Evolutionary conservation across 2,329 filamentous ascomycete species (phyloP), one percentile per base, ranked within the genome.

Genomic region (Graphiopsis chlorocephala): DNA sequence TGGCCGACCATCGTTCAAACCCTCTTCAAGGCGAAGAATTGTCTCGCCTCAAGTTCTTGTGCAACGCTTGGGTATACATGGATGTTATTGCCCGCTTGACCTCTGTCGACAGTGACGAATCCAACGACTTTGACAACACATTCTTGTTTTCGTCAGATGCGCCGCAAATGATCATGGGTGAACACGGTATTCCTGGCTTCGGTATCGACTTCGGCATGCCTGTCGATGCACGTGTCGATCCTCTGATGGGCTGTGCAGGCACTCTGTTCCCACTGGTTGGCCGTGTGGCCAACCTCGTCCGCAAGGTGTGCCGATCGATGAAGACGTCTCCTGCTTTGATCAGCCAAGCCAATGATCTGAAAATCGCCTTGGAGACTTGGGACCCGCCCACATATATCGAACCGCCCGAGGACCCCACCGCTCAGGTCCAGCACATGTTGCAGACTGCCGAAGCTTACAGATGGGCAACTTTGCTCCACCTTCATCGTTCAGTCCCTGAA

Each of bases 61-160:
- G 87, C 76, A 90, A 90, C 71, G 86, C 86, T 4, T 91, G 87
- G 86, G 82, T 90, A 8, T 91, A 91, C 71, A 88, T 90, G 84
- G 88, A 90, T 72, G 89, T 91, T 29, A 88, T 91, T 67, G 86
- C 88, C 26, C 84, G 88, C 15, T 77, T 91, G 57, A 90, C 88
- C 0, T 87, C 87, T 3, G 76, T 85, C 3, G 85, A 86, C 65
- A 82, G 84, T 38, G 84, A 85, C 26, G 84, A 86, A 14, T 80
- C 80, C 3, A 81, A 81, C 55, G 83, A 86, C 70, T 84, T 86
- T 63, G 80, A 85, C 52, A 78, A 80, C 48, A 77, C 82, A 6
- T 71, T 73, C 38, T 42, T 71, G 25, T 71, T 74, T 57, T 78
- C 74, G 12, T 76, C 79, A n/a, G 76, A 78, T 31, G 74, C 78